Percentiles rank a stretch among this genome's conserved stretches.
Evolutionary conservation across 805 yeast species (phyloP).

Genomic region (Candida insectalens): DNA sequence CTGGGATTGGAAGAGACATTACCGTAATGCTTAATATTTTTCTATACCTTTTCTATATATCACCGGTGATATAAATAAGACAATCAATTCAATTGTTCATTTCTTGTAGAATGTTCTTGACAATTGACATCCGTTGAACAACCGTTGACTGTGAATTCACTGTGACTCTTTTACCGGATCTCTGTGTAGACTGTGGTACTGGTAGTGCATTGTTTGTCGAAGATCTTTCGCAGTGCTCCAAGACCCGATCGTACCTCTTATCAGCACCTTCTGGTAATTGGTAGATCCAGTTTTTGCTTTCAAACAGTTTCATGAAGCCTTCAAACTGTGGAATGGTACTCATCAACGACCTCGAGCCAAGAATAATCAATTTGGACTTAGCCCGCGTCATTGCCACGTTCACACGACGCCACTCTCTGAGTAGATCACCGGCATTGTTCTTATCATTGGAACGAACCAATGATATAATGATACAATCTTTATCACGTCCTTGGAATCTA

Average conservation of each 20-base stretch:
- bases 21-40: conserved; percentile 5
- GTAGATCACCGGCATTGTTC: conserved; percentile 60
- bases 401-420: conserved; percentile 83
- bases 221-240: no score
- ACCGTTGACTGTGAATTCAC: conserved; percentile 7
- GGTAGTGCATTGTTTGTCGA: no score
- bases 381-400: conserved; percentile 95
- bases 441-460: conserved; percentile 73
- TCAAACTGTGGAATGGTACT: conserved; percentile 39
- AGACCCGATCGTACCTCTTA: no score
- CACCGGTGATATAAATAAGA: no score
- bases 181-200: no score
- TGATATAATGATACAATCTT: conserved; percentile 83
- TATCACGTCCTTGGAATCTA: conserved; percentile 92
- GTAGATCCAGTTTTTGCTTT: conserved; percentile 54
- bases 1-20: conserved; percentile 50
- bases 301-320: conserved; percentile 51
- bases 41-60: background rate
- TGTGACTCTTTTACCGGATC: no score
- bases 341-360: conserved; percentile 70
- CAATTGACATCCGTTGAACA: conserved; percentile 9
- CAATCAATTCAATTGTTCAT: conserved; percentile 2
- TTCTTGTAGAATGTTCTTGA: conserved; percentile 13
- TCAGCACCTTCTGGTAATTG: conserved; percentile 38
- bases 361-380: conserved; percentile 65